phyloP scores from a whole-genome alignment of 805 yeast genomes.

The Diddensiella caesifluorescens region DNA sequence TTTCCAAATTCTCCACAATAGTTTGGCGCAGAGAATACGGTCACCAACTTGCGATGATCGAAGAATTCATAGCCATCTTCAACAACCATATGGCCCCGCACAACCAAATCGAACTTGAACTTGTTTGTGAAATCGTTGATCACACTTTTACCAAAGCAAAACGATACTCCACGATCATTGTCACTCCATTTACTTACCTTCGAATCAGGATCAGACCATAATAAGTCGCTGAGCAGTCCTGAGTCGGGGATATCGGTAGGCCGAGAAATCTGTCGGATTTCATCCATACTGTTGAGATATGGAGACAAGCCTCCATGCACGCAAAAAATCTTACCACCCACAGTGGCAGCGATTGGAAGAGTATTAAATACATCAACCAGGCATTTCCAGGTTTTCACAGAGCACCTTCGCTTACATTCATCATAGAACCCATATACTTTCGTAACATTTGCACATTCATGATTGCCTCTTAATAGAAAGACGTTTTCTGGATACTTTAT shows the following conservation, averaged over 20 bases:
- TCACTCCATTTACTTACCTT: slow-evolving; percentile 74
- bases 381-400: slow-evolving; percentile 81
- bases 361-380: slow-evolving; percentile 91
- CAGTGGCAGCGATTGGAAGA: slow-evolving; percentile 86
- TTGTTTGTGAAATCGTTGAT: slow-evolving; percentile 63
- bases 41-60: slow-evolving; percentile 60
- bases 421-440: slow-evolving; percentile 94
- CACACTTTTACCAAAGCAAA: slow-evolving; percentile 66
- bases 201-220: slow-evolving; percentile 79
- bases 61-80: slow-evolving; percentile 70
- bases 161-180: slow-evolving; percentile 72
- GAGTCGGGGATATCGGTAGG: slow-evolving; percentile 79
- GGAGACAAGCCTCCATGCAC: slow-evolving; percentile 79
- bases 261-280: slow-evolving; percentile 59
- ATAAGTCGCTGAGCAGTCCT: slow-evolving; percentile 63
- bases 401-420: slow-evolving; percentile 89
- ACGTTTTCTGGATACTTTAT: slow-evolving; percentile 92
- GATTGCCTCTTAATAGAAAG: slow-evolving; percentile 85
- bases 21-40: slow-evolving; percentile 65
- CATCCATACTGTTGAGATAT: slow-evolving; percentile 62
- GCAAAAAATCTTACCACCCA: slow-evolving; percentile 85
- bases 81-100: slow-evolving; percentile 78
- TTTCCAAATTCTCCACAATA: slow-evolving; percentile 73
- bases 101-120: slow-evolving; percentile 69
- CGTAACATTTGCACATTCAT: slow-evolving; percentile 92